phyloP scores from a whole-genome alignment of 805 yeast species.

The Sugiyamaella chiloensis region DNA sequence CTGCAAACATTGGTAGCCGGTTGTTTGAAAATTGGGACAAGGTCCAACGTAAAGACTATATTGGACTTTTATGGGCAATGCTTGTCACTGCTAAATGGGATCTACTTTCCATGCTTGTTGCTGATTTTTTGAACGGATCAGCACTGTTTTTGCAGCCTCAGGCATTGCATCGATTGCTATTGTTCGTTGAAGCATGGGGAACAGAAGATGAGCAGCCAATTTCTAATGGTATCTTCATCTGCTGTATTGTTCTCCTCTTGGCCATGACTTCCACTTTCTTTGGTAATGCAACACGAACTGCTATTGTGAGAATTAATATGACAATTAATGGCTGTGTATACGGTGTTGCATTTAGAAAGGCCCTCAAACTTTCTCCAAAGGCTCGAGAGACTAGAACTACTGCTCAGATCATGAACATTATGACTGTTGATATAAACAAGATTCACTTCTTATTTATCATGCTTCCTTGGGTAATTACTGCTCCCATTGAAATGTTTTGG shows the following conservation, averaged over 20 bases:
- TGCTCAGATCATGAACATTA: conserved; percentile 70
- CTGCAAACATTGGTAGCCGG: conserved; percentile 42
- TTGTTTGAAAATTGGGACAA: conserved; percentile 56
- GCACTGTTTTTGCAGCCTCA: conserved; percentile 2
- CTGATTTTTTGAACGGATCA: conserved; percentile 1
- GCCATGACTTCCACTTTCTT: conserved; percentile 54
- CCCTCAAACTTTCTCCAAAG: conserved; percentile 59
- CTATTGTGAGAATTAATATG: conserved; percentile 56
- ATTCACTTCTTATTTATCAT: conserved; percentile 64
- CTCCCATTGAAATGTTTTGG: conserved; percentile 78
- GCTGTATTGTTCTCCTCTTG: conserved; percentile 54
- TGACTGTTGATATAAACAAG: conserved; percentile 66
- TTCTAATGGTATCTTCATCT: conserved; percentile 55
- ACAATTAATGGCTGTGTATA: conserved; percentile 49
- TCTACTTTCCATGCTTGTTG: conserved; percentile 2
- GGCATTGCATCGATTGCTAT: not conserved
- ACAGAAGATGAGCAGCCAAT: conserved; percentile 32
- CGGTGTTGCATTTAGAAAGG: conserved; percentile 52
- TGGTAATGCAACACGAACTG: conserved; percentile 52
- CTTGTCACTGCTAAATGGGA: conserved; percentile 4
- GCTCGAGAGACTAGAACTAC: conserved; percentile 55
- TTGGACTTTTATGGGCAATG: conserved; percentile 35
- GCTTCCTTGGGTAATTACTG: conserved; percentile 80
- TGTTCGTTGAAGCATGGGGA: conserved; percentile 41
- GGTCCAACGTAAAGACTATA: conserved; percentile 39